Evolutionary conservation across 2,329 filamentous ascomycete genomes (phyloP).

Genomic region (Nothopassalora personata): DNA sequence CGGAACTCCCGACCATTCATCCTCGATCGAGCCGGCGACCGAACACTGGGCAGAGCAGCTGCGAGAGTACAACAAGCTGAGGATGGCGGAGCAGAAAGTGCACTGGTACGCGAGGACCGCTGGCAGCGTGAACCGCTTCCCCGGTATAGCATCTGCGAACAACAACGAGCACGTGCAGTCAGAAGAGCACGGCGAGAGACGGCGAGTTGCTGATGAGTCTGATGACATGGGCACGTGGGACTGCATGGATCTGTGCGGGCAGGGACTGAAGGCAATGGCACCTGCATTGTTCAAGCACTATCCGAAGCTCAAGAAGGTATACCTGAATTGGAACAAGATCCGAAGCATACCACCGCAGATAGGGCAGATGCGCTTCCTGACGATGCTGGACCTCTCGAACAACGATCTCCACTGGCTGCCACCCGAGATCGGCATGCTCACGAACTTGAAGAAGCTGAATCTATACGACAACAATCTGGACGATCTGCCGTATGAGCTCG

Average conservation of each 20-base stretch:
- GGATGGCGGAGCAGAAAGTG: constrained; percentile 36
- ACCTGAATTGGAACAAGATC: constrained; percentile 89
- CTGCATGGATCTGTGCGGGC: constrained; percentile 91
- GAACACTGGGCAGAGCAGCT: constrained; percentile 87
- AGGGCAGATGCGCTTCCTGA: constrained; percentile 74
- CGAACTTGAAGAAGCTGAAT: constrained; percentile 76
- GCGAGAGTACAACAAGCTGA: constrained; percentile 40
- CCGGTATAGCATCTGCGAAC: constrained; percentile 18
- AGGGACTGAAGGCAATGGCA: constrained; percentile 79
- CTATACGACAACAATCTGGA: constrained; percentile 88
- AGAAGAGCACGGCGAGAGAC: constrained; percentile 56
- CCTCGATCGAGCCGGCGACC: constrained; percentile 52
- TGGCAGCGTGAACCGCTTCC: constrained; percentile 25
- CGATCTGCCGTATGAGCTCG: constrained; percentile 77
- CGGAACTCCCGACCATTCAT: constrained; percentile 50
- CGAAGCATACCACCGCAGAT: constrained; percentile 72
- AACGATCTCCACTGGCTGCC: constrained; percentile 81
- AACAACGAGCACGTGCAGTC: constrained; percentile 48
- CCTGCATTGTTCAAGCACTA: constrained; percentile 74
- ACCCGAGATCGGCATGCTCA: constrained; percentile 93
- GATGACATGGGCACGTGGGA: constrained; percentile 68
- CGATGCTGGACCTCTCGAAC: constrained; percentile 78
- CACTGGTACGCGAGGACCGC: constrained; percentile 72
- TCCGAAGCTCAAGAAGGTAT: constrained; percentile 82
- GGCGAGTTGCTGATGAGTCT: constrained; percentile 52